Conservation (phyloP, 306 rosid genomes). For the Prinsepia uniflora region DNA sequence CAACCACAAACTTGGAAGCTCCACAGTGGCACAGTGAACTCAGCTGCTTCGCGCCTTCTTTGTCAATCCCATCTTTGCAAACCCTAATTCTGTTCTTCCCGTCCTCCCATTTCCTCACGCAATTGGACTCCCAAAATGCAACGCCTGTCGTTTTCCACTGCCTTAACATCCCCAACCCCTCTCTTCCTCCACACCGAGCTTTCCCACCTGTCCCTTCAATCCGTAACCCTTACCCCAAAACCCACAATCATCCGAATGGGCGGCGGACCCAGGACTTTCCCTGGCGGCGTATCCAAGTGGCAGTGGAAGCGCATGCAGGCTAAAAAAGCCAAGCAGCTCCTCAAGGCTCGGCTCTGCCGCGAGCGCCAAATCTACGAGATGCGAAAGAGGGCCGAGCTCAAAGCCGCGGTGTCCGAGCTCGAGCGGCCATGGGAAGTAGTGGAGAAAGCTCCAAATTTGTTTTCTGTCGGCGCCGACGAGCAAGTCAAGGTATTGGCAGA, state of each 20-base stretch:
- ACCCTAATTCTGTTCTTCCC: background rate
- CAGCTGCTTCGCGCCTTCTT: background rate
- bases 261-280: slow-evolving; percentile 92
- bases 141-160: slow-evolving; percentile 36
- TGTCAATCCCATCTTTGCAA: background rate
- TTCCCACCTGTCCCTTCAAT: slow-evolving; percentile 24
- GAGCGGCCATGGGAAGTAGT: slow-evolving; percentile 94
- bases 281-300: slow-evolving; percentile 96
- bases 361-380: slow-evolving; percentile 94
- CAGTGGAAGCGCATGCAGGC: slow-evolving; percentile 97
- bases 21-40: background rate
- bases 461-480: slow-evolving; percentile 74
- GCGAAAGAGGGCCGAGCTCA: slow-evolving; percentile 91
- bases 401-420: slow-evolving; percentile 81
- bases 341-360: slow-evolving; percentile 75
- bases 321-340: slow-evolving; percentile 74
- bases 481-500: slow-evolving; percentile 89
- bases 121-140: slow-evolving; percentile 11
- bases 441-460: slow-evolving; percentile 64
- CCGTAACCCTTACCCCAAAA: slow-evolving; percentile 14
- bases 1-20: background rate
- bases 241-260: slow-evolving; percentile 78
- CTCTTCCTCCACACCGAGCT: slow-evolving; percentile 30
- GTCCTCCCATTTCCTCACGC: background rate
- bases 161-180: slow-evolving; percentile 30